Evolutionary conservation across 176 grass and related monocot species (phyloP).

Genomic region (Themeda triandra): DNA sequence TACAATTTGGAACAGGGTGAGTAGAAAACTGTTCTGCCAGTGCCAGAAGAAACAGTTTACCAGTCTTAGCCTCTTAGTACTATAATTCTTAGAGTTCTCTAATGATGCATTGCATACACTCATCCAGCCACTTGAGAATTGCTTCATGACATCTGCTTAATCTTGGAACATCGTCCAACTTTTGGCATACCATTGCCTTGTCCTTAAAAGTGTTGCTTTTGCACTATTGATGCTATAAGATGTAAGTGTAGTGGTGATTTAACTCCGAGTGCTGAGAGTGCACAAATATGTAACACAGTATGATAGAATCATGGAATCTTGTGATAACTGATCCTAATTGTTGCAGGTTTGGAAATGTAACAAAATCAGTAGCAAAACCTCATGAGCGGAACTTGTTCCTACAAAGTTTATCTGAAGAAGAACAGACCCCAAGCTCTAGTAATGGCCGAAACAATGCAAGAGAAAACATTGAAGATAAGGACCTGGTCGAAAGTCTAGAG

Average conservation of each 20-base stretch:
- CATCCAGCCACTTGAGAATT: neutral
- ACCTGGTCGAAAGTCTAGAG: constrained; percentile 65
- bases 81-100: neutral
- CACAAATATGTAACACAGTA: neutral
- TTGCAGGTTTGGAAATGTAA: constrained; percentile 76
- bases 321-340: constrained; percentile 6
- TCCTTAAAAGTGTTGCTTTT: neutral
- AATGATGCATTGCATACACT: neutral
- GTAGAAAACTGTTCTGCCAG: neutral
- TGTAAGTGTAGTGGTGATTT: neutral
- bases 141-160: neutral
- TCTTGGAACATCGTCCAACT: neutral
- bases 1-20: neutral
- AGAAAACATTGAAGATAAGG: constrained; percentile 61
- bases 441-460: constrained; percentile 9
- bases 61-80: neutral
- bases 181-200: neutral
- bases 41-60: neutral
- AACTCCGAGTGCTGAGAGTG: neutral
- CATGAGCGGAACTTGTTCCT: constrained; percentile 78
- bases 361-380: constrained; percentile 57
- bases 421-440: constrained; percentile 39
- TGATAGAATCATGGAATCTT: neutral
- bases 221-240: neutral
- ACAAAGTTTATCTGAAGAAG: constrained; percentile 78